phyloP scores from a whole-genome alignment of 495 filamentous ascomycete genomes.

The Xylaria curta region DNA sequence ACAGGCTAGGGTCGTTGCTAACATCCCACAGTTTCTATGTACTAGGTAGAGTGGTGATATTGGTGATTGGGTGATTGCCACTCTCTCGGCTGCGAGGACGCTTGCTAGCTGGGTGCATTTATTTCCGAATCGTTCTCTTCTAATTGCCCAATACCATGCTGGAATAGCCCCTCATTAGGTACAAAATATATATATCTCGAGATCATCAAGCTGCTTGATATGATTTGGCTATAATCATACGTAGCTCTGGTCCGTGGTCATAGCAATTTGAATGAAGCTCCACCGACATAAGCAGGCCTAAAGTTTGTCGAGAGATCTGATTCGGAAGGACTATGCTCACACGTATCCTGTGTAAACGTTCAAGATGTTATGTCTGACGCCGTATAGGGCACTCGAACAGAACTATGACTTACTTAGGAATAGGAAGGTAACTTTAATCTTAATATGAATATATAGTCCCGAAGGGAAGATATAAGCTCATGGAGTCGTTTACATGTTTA shows the following conservation, averaged over 20 bases:
- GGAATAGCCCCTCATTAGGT: not conserved
- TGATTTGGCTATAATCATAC: not conserved
- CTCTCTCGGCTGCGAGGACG: not conserved
- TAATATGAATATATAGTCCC: not conserved
- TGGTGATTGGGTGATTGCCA: not conserved
- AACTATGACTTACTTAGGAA: not conserved
- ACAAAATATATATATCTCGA: not conserved
- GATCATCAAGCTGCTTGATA: not conserved
- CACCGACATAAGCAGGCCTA: not conserved
- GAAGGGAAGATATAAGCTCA: not conserved
- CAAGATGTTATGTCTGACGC: not conserved
- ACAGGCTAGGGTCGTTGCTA: not conserved
- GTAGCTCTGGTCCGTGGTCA: not conserved
- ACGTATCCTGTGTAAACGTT: not conserved
- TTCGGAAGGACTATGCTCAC: not conserved
- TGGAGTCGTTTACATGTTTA: not conserved
- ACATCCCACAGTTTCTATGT: not conserved
- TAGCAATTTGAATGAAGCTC: not conserved
- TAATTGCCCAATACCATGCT: not conserved
- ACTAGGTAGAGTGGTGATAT: not conserved
- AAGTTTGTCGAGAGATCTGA: not conserved
- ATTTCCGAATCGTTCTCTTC: not conserved
- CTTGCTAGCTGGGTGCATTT: not conserved
- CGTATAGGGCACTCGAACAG: not conserved
- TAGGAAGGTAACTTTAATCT: not conserved